Conservation (phyloP, 2,329 filamentous ascomycete species). For the Penicillium sp. region DNA sequence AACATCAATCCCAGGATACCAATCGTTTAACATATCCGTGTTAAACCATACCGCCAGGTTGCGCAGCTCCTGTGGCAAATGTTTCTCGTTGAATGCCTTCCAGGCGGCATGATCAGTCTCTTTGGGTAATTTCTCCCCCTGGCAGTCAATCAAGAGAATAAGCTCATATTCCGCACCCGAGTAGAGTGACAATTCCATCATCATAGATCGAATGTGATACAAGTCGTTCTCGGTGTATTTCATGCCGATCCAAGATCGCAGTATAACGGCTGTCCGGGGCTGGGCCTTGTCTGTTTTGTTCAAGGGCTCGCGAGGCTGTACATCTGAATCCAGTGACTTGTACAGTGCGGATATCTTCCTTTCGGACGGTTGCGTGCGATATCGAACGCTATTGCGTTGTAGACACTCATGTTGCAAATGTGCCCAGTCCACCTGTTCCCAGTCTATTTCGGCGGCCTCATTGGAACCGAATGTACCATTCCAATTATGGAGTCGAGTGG, state of each 20-base stretch:
- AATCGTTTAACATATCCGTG: slow-evolving; percentile 6
- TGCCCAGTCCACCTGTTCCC: slow-evolving; percentile 69
- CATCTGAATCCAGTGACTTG: not conserved
- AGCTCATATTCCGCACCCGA: slow-evolving; percentile 86
- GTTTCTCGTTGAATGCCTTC: slow-evolving; percentile 5
- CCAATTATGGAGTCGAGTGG: not conserved
- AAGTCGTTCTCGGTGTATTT: slow-evolving; percentile 78
- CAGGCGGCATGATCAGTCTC: not conserved
- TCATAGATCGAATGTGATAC: slow-evolving; percentile 76
- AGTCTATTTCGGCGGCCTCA: slow-evolving; percentile 39
- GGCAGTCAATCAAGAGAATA: slow-evolving; percentile 81
- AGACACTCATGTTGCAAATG: slow-evolving; percentile 66
- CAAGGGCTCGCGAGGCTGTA: not conserved
- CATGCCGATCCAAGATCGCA: slow-evolving; percentile 80
- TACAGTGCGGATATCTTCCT: slow-evolving; percentile 1
- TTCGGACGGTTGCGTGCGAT: slow-evolving; percentile 32
- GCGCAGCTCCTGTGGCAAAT: slow-evolving; percentile 11
- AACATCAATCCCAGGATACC: slow-evolving; percentile 16
- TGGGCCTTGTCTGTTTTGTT: not conserved
- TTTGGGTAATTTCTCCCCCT: slow-evolving; percentile 67
- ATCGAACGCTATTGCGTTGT: slow-evolving; percentile 58
- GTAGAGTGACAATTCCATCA: slow-evolving; percentile 75
- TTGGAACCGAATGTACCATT: not conserved
- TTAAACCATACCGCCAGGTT: slow-evolving; percentile 15
- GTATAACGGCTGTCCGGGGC: slow-evolving; percentile 71